Conservation (phyloP, 2,329 filamentous ascomycete genomes). For the Epichloe uncinata region DNA sequence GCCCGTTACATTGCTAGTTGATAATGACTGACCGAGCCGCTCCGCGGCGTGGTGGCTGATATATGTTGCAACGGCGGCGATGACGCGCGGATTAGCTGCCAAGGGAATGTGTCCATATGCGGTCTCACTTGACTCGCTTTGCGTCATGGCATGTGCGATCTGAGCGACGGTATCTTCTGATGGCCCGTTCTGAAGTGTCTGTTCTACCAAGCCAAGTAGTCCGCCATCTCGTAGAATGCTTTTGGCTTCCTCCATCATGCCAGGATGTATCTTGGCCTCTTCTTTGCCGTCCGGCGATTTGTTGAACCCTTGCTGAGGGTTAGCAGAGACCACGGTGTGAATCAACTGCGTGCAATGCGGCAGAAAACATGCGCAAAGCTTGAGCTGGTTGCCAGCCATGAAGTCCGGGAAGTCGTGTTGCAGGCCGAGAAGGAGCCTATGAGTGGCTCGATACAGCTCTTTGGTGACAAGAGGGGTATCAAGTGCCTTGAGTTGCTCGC, state of each 20-base stretch:
- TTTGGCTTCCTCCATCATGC: slow-evolving; percentile 49
- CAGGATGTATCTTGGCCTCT: slow-evolving; percentile 56
- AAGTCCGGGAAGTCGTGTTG: slow-evolving; percentile 95
- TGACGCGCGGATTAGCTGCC: slow-evolving; percentile 53
- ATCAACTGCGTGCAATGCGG: slow-evolving; percentile 75
- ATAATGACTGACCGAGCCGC: slow-evolving; percentile 42
- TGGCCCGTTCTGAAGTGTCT: slow-evolving; percentile 45
- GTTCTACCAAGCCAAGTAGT: slow-evolving; percentile 46
- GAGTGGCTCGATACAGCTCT: slow-evolving; percentile 70
- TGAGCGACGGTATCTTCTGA: slow-evolving; percentile 63
- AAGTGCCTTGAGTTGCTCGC: slow-evolving; percentile 64
- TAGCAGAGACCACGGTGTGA: slow-evolving; percentile 77
- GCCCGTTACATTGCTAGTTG: slow-evolving; percentile 34
- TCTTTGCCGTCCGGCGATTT: slow-evolving; percentile 62
- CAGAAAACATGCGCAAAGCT: slow-evolving; percentile 69
- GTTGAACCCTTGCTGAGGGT: slow-evolving; percentile 49
- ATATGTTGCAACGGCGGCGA: slow-evolving; percentile 76
- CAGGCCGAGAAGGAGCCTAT: slow-evolving; percentile 72
- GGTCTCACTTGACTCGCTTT: slow-evolving; percentile 41
- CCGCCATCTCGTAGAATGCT: slow-evolving; percentile 39
- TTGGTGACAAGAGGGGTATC: slow-evolving; percentile 58
- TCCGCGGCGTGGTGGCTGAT: slow-evolving; percentile 61
- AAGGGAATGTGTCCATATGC: slow-evolving; percentile 55
- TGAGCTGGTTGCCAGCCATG: slow-evolving; percentile 72
- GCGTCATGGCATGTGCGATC: slow-evolving; percentile 60